These are phyloP conservation scores for Parietichytrium sp. DNA, from an alignment of 108 stramenopile species.

Conservation along the genomic window DNA sequence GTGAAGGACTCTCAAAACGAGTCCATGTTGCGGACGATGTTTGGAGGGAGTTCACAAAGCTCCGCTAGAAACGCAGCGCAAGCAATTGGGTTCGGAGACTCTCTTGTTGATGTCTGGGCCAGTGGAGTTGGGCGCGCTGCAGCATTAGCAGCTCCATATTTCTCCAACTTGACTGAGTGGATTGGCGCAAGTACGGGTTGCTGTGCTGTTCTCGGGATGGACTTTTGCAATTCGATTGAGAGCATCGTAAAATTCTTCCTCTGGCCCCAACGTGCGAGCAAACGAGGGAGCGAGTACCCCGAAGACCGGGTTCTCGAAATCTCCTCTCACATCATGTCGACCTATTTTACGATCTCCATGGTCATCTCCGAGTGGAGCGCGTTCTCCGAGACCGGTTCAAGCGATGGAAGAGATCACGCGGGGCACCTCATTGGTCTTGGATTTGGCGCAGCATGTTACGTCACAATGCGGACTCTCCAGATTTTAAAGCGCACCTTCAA, in stretches of 20 bases:
- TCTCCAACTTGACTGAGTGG: background rate
- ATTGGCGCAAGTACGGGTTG: conserved; percentile 11
- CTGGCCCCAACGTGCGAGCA: background rate
- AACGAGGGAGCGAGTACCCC: no score
- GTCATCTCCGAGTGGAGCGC: background rate
- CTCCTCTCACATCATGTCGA: background rate
- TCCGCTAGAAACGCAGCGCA: no score
- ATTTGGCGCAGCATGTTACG: background rate
- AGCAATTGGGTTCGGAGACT: no score
- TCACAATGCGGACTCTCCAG: background rate
- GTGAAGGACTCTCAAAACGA: no score
- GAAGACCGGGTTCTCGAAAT: background rate
- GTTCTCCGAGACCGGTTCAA: background rate
- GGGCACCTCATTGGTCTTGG: conserved; percentile 16
- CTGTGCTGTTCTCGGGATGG: conserved; percentile 16
- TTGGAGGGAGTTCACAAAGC: no score
- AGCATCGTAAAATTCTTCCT: background rate
- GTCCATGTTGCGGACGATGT: no score
- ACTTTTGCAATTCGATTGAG: background rate
- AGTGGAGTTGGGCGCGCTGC: no score
- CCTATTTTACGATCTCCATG: conserved; percentile 13
- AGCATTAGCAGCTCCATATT: no score
- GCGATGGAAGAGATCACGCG: conserved; percentile 5
- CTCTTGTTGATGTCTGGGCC: no score
- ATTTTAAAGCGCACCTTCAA: no score